A percentile compares a stretch with the other conserved stretches of the same genome.
Conservation (phyloP, 345 rosid genomes). For the Pugionium dolabratum region DNA sequence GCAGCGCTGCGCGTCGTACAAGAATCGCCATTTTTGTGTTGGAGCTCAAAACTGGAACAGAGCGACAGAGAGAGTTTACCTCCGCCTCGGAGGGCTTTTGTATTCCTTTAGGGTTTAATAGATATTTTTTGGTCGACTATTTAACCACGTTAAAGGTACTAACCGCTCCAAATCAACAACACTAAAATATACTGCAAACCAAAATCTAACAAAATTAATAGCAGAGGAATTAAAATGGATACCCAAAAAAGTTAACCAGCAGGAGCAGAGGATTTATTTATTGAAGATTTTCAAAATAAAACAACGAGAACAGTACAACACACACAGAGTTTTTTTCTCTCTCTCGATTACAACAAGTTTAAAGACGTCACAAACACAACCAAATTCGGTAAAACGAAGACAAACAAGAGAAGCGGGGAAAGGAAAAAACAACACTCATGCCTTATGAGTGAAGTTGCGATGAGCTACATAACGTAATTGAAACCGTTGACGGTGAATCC, state of each 20-base stretch:
- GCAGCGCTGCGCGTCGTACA: slow-evolving; percentile 42
- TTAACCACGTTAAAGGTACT: too few species aligned
- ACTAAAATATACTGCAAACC: too few species aligned
- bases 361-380: background rate
- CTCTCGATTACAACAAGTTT: background rate
- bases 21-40: slow-evolving; percentile 35
- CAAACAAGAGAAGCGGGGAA: background rate
- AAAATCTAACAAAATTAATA: too few species aligned
- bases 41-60: slow-evolving; percentile 11
- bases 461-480: slow-evolving; percentile 12
- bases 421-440: slow-evolving; percentile 5
- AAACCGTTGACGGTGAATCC: slow-evolving; percentile 42
- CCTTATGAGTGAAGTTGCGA: background rate
- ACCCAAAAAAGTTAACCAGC: too few species aligned
- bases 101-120: slow-evolving; percentile 23
- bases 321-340: too few species aligned
- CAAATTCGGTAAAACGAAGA: background rate
- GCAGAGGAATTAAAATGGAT: too few species aligned
- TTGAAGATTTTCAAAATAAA: too few species aligned
- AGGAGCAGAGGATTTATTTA: too few species aligned
- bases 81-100: background rate
- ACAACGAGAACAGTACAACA: too few species aligned
- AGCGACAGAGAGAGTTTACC: too few species aligned
- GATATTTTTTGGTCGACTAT: too few species aligned
- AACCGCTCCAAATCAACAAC: too few species aligned